A percentile compares a stretch with the other conserved stretches of the same genome.
phyloP scores from a whole-genome alignment of 345 rosid species.

The Salix suchowensis region DNA sequence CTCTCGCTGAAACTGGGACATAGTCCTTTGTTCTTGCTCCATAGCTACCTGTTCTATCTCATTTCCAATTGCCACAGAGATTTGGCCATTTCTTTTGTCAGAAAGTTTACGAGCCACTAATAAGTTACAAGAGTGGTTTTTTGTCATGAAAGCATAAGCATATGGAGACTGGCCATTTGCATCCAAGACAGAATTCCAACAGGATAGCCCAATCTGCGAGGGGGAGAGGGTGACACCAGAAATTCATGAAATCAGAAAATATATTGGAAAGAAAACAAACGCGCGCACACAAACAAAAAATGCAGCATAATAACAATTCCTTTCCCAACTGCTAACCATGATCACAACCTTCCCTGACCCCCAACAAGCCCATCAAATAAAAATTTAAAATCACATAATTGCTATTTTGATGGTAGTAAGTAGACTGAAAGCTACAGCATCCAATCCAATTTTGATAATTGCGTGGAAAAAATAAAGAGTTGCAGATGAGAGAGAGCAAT shows the following conservation, averaged over 20 bases:
- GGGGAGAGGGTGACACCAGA: neutral
- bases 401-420: neutral
- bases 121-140: conserved; percentile 58
- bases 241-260: neutral
- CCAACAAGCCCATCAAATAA: neutral
- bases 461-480: neutral
- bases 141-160: conserved; percentile 57
- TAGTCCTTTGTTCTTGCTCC: conserved; percentile 9
- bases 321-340: neutral
- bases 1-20: conserved; percentile 15
- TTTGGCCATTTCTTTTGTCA: conserved; percentile 62
- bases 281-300: neutral
- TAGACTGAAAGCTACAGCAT: neutral
- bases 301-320: neutral
- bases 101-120: conserved; percentile 60
- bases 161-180: conserved; percentile 55
- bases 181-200: conserved; percentile 66
- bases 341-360: neutral
- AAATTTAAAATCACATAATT: neutral
- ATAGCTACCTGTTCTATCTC: conserved; percentile 35
- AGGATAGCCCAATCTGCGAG: conserved; percentile 58
- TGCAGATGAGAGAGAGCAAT: neutral
- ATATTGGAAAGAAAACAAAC: neutral
- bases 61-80: conserved; percentile 51
- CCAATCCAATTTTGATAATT: neutral